Evolutionary conservation across 2,329 filamentous ascomycete species (phyloP), one percentile per base, ranked within the genome.

Genomic region (Diaporthe citrichinensis): DNA sequence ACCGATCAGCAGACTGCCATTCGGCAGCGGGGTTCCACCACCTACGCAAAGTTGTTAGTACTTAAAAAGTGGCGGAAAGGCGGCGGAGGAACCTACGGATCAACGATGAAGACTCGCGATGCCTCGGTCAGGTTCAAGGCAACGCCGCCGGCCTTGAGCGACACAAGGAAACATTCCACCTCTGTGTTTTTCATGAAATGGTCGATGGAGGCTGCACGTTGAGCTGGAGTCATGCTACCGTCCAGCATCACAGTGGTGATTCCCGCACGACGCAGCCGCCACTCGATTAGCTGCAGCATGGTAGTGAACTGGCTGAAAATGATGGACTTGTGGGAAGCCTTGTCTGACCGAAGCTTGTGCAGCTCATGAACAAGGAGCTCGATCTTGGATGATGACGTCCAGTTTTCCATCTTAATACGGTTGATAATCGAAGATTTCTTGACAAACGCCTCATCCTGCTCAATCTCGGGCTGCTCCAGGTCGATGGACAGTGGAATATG

Each of bases 21-120:
- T 99, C 97, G 0, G 96, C 96, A n/a, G 96, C 96, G n/a, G 97
- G 97, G 80, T 98, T 98, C 97, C 97, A 99, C 97, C 97, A 98
- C 79, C 94, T 95, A 79, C 44, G 76, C 36, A 6, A 25, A 31
- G 4, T n/a, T 28, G 7, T 71, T 57, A 76, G 44, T 8, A 36
- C 78, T 78, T 57, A 76, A 67, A 25, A 20, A 6, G 36, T 1
- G 17, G 57, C 0, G 55, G 61, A 57, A 57, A 44, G 31, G 20
- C 20, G 57, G 44, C 20, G 57, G 44, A 44, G 31, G 28, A 58
- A 93, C 94, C 90, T 91, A 96, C 88, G 97, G 97, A 81, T 99
- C 97, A 75, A 98, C 92, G 77, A 98, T 98, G 84, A 98, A 98
- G 14, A 99, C 97, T 67, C 95, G 90, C 2, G 95, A 98, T 0